Evolutionary conservation across 2,329 filamentous ascomycete species (phyloP), one percentile per base, ranked within the genome.

Genomic region (Fusarium redolens): DNA sequence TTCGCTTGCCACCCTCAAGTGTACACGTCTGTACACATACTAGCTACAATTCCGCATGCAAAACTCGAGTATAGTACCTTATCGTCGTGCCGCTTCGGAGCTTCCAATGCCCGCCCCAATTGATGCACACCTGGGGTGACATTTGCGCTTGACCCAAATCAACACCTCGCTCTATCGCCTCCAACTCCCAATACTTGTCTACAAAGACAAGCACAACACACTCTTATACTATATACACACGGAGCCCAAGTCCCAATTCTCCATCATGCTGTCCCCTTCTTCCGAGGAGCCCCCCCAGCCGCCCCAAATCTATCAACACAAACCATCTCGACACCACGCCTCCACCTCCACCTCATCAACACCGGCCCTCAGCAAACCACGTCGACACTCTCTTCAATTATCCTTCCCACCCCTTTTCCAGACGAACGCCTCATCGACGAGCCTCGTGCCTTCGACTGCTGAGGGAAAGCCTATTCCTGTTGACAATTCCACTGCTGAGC

Each of bases 381-480:
- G 78, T 64, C 78, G 79, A 55, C 80, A 81, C 50, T 81, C 85
- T 25, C 79, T 86, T n/a, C 83, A 86, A 37, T 83, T 86, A 73
- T 84, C 85, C 54, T 85, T 88, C 68, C 84, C 85, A 44, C 84
- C 84, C 17, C 81, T 86, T 51, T 85, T 85, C 71, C 83, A 85
- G 65, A 82, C 85, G 57, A 86, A 86, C 64, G 81, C 83, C 4
- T 87, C 87, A 17, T 87, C 87, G 20, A 86, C 87, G 6, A 88
- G 86, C 37, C 82, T 89, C 5, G 84, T 86, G 40, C 82, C 86
- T 31, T 88, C 86, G 31, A 88, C 85, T n/a, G 88, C 88, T 51
- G 85, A 88, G 75, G 88, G 87, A 25, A 86, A 81, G 65, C 86
- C 88, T 57, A 88, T 89, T 50, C 87, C 87, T 12, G 82, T 91